phyloP scores from a whole-genome alignment of 2,329 filamentous ascomycete species.

The Monilinia polystroma region DNA sequence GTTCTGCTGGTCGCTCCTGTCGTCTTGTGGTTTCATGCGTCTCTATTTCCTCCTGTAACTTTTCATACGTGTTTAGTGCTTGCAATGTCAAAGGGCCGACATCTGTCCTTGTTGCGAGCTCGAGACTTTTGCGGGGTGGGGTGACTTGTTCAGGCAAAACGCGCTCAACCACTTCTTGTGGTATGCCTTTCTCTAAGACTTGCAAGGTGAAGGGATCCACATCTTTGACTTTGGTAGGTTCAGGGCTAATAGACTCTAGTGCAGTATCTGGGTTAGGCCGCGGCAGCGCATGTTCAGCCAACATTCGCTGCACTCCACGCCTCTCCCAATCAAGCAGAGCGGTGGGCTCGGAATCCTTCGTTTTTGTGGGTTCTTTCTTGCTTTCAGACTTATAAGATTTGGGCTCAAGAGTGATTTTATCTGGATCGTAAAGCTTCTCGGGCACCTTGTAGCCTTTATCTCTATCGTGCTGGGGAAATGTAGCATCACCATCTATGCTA shows the following conservation, averaged over 20 bases:
- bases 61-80: conserved; percentile 19
- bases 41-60: conserved; percentile 15
- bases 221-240: conserved; percentile 15
- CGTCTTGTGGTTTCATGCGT: conserved; percentile 18
- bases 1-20: conserved; percentile 6
- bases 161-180: conserved; percentile 15
- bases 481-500: not conserved
- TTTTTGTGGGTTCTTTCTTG: conserved; percentile 18
- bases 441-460: not conserved
- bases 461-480: not conserved
- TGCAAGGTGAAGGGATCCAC: conserved; percentile 17
- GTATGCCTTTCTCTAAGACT: conserved; percentile 16
- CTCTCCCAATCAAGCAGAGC: conserved; percentile 22
- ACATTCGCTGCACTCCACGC: conserved; percentile 18
- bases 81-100: conserved; percentile 20
- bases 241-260: conserved; percentile 13
- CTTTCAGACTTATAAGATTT: conserved; percentile 17
- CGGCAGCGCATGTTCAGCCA: conserved; percentile 18
- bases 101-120: conserved; percentile 11
- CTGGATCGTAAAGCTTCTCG: conserved; percentile 10
- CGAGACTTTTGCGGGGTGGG: conserved; percentile 20
- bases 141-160: conserved; percentile 14
- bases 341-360: conserved; percentile 3
- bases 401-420: conserved; percentile 21
- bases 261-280: conserved; percentile 10